Evolutionary conservation across 2,329 filamentous ascomycete genomes (phyloP), one percentile per base, ranked within the genome.

Genomic region (Pseudocercospora eumusae): DNA sequence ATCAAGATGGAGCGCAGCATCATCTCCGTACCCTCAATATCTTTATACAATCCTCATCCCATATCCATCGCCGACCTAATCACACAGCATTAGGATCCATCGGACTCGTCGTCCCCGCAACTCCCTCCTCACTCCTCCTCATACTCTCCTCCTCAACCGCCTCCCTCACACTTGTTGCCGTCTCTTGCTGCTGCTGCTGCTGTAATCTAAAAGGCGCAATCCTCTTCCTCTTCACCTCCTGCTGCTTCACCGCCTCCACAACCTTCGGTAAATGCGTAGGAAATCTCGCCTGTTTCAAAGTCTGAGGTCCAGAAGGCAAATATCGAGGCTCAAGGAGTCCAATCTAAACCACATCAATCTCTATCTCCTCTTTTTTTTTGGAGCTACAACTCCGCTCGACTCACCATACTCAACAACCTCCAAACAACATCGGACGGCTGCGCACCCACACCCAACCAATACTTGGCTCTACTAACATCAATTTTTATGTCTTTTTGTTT

Each of bases 401-500:
- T 57, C 74, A 93, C 91, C 91, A 96, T 89, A 60, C 85, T 85
- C 70, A 99, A 80, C 71, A 98, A 77, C 74, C 91, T 84, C 93
- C 93, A 96, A 36, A 90, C 91, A 2, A 91, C 88, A 69, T 97
- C 91, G 65, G 90, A 93, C 9, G 95, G 95, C 79, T 99, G 95
- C 60, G 95, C 95, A 0, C 95, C 95, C 3, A 98, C 93, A 75
- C 95, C 95, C 36, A 99, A 83, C 95, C 95, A 99, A 81, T 99
- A 99, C 77, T 89, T 88, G 61, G 93, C 90, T 63, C 95, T 83
- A 68, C 86, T 81, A 7, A 85, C 81, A 77, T 99, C 95, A 13
- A 99, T 83, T 72, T 91, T 88, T 75, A 99, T 90, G 69, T 98
- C 93, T 79, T 99, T 99, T 81, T 90, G 91, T 60, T 90, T 84